phyloP scores from a whole-genome alignment of 176 grass and related monocot species.

The Tuctoria greenei region DNA sequence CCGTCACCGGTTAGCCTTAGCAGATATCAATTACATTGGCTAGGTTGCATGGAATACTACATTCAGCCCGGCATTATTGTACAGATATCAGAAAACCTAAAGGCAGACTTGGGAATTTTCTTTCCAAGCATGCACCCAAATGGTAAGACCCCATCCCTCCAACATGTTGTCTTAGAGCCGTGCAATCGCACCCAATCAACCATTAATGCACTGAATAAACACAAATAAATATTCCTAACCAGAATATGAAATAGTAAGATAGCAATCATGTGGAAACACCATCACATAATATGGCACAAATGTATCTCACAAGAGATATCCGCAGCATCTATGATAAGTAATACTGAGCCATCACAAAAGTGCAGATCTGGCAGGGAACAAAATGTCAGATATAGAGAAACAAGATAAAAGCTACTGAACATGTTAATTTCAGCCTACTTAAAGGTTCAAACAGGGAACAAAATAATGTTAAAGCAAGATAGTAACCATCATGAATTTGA shows the following conservation, averaged over 20 bases:
- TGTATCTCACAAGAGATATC: background rate
- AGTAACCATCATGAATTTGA: background rate
- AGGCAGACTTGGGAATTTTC: background rate
- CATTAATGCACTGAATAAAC: background rate
- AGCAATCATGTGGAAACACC: background rate
- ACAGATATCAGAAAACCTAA: background rate
- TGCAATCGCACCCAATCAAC: background rate
- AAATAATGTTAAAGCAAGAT: background rate
- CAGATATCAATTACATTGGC: background rate
- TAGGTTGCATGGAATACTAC: background rate
- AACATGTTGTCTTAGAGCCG: background rate
- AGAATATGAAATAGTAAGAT: background rate
- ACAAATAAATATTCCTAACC: background rate
- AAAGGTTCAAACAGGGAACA: background rate
- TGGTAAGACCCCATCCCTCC: background rate
- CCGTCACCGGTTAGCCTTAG: background rate
- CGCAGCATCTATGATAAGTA: background rate
- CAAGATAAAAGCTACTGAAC: background rate
- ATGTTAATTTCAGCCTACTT: background rate
- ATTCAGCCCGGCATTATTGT: background rate
- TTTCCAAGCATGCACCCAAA: background rate
- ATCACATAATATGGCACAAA: background rate
- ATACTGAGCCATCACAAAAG: background rate
- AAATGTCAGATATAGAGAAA: background rate
- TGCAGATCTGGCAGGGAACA: background rate